Conservation (phyloP, 768 basidiomycete genomes). For the Mycena galericulata region DNA sequence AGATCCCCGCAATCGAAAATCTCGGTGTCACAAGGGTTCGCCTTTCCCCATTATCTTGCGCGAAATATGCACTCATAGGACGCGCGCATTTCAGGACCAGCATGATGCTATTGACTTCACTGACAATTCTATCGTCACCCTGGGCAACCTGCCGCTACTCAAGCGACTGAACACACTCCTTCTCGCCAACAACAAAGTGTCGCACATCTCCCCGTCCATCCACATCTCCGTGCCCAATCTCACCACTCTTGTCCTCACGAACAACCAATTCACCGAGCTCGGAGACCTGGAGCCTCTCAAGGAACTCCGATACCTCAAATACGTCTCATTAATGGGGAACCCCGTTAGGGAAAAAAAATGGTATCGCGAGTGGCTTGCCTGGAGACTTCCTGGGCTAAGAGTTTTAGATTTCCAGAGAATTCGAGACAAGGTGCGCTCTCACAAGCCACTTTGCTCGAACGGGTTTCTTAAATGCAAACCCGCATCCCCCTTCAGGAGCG, state of each 20-base stretch:
- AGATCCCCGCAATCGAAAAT: constrained; percentile 97
- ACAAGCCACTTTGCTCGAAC: constrained; percentile 46
- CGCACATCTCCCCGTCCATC: constrained; percentile 84
- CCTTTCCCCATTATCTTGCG: constrained; percentile 49
- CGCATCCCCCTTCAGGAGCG: constrained; percentile 71
- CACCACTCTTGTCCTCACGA: constrained; percentile 83
- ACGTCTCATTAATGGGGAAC: constrained; percentile 82
- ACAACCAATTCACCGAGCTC: constrained; percentile 83
- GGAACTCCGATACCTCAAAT: constrained; percentile 79
- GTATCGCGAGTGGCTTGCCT: constrained; percentile 97
- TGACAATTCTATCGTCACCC: constrained; percentile 85
- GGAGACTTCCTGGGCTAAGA: constrained; percentile 87
- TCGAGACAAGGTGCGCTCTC: constrained; percentile 87
- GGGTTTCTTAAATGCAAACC: constrained; percentile 38
- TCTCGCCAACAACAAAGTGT: constrained; percentile 91
- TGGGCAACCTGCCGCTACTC: constrained; percentile 89
- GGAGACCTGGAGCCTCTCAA: constrained; percentile 89
- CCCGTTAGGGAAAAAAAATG: constrained; percentile 93
- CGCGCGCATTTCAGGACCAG: constrained; percentile 72
- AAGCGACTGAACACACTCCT: constrained; percentile 87
- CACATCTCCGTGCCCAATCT: constrained; percentile 89
- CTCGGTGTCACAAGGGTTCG: constrained; percentile 90
- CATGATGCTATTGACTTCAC: constrained; percentile 95
- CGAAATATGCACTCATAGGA: constrained; percentile 33
- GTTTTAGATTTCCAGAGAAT: constrained; percentile 96